Percentiles rank a stretch among this genome's conserved stretches.
Evolutionary conservation across 306 rosid species (phyloP).

Genomic region (Carpinus viminea): DNA sequence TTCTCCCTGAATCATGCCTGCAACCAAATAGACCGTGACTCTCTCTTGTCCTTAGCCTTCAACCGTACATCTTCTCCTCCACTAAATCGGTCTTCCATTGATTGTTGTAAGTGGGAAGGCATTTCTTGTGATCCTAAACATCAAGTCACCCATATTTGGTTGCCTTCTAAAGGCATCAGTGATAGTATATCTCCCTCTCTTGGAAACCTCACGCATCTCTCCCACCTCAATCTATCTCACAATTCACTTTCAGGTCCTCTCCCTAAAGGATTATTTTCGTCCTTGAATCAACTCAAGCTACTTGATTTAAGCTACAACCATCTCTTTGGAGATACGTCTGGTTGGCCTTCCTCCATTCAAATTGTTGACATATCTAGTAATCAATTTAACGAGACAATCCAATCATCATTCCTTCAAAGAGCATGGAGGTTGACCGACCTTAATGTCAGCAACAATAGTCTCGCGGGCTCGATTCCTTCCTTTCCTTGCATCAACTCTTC

Average conservation of each 20-base stretch:
- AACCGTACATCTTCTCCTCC: neutral
- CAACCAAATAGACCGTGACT: neutral
- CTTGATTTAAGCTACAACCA: constrained; percentile 18
- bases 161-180: neutral
- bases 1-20: too few relatives aligned
- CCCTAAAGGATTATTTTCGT: neutral
- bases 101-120: neutral
- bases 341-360: neutral
- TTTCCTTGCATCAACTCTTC: neutral
- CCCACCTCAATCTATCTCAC: neutral
- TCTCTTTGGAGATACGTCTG: neutral
- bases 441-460: neutral
- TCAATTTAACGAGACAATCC: neutral
- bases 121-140: neutral
- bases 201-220: neutral
- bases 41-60: neutral
- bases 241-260: neutral
- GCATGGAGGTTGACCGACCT: neutral
- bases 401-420: neutral
- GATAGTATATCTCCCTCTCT: neutral
- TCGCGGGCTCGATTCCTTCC: neutral
- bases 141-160: neutral
- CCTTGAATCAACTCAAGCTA: neutral
- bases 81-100: constrained; percentile 1
- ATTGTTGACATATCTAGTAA: neutral